Percentiles rank a stretch among this genome's conserved stretches.
Conservation (phyloP, 2,329 filamentous ascomycete genomes). For the Calonectria pseudoturangicola region DNA sequence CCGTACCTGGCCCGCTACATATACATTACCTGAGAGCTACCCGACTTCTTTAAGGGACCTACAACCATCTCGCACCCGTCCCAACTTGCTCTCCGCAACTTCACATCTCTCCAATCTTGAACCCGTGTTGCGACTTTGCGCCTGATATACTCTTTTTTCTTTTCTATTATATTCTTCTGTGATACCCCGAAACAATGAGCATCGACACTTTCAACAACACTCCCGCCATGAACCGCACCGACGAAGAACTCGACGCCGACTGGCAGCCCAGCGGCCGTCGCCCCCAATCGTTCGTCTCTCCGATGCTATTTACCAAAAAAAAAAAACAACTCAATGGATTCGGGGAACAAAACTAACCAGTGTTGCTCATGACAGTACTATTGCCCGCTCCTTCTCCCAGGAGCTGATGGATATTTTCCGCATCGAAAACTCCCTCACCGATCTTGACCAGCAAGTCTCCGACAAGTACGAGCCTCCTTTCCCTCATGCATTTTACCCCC, state of each 20-base stretch:
- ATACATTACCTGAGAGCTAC: conserved; percentile 24
- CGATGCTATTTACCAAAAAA: background rate
- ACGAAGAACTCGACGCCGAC: conserved; percentile 83
- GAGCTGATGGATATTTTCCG: conserved; percentile 93
- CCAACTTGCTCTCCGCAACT: conserved; percentile 10
- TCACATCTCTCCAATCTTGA: conserved; percentile 12
- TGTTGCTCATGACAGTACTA: conserved; percentile 74
- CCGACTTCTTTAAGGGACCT: conserved; percentile 30
- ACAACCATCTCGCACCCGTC: conserved; percentile 22
- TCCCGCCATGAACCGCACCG: conserved; percentile 65
- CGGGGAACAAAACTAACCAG: conserved; percentile 39
- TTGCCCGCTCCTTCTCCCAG: conserved; percentile 90
- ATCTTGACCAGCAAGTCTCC: conserved; percentile 84
- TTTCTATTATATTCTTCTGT: conserved; percentile 15
- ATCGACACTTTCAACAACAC: conserved; percentile 1
- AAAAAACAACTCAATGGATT: background rate
- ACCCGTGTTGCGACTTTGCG: conserved; percentile 8
- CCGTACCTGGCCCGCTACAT: conserved; percentile 28
- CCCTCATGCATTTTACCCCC: conserved; percentile 28
- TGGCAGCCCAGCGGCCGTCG: conserved; percentile 87
- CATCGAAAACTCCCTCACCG: conserved; percentile 85
- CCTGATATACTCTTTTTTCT: conserved; percentile 7
- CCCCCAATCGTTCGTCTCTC: conserved; percentile 85
- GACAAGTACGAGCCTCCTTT: conserved; percentile 79
- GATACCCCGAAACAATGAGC: conserved; percentile 29